Evolutionary conservation across 768 basidiomycete genomes (phyloP).

Genomic region (Boletus patriciae): DNA sequence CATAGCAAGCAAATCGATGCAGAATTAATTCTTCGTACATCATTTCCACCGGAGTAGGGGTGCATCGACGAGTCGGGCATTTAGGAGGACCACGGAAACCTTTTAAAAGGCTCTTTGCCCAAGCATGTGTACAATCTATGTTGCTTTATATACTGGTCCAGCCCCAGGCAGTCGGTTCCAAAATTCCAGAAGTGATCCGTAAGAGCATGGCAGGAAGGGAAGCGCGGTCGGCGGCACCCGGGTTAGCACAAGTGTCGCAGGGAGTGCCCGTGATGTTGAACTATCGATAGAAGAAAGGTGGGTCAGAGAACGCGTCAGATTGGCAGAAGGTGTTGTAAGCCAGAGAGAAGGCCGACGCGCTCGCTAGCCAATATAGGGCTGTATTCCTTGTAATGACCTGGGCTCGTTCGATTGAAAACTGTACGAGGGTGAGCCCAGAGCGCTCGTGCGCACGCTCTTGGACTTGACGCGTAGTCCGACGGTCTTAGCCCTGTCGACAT

Average conservation of each 20-base stretch:
- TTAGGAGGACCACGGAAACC: not conserved
- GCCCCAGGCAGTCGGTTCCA: no score
- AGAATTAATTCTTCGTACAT: not conserved
- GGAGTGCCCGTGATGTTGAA: no score
- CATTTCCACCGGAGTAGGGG: not conserved
- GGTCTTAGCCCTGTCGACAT: no score
- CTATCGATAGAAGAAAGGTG: no score
- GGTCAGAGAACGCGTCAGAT: constrained; percentile 4
- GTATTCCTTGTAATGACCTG: constrained; percentile 25
- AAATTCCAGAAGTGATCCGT: no score
- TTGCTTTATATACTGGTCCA: not conserved
- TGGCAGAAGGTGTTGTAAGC: constrained; percentile 11
- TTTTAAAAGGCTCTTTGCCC: no score
- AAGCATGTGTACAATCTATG: not conserved
- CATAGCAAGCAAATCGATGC: constrained; percentile 8
- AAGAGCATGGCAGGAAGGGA: no score
- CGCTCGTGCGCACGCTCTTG: no score
- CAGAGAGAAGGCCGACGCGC: constrained; percentile 37
- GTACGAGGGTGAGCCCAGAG: not conserved
- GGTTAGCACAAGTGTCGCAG: no score
- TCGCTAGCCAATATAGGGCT: constrained; percentile 40
- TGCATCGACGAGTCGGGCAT: not conserved
- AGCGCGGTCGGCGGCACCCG: no score
- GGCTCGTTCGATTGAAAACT: constrained; percentile 4
- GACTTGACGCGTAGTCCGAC: no score